phyloP scores from a whole-genome alignment of 495 filamentous ascomycete species.

The Beverwykella pulmonaria region DNA sequence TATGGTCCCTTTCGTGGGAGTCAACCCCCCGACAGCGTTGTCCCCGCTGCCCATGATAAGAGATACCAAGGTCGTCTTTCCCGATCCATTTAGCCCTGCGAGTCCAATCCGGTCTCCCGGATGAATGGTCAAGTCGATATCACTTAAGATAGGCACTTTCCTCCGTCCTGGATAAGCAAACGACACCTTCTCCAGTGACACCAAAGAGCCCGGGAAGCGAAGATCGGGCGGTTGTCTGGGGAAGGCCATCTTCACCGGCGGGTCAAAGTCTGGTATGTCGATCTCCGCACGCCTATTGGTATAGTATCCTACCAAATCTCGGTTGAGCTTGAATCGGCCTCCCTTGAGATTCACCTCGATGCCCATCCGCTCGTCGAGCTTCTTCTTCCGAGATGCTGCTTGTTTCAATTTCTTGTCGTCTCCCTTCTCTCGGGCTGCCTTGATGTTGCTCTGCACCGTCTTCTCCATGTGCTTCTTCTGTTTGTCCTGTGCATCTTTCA shows the following conservation, averaged over 20 bases:
- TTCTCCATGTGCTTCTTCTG: slow-evolving; percentile 77
- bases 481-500: slow-evolving; percentile 77
- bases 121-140: slow-evolving; percentile 65
- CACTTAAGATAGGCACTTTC: slow-evolving; percentile 52
- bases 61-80: slow-evolving; percentile 71
- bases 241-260: slow-evolving; percentile 53
- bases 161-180: slow-evolving; percentile 59
- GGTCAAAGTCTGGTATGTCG: slow-evolving; percentile 69
- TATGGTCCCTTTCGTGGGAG: slow-evolving; percentile 57
- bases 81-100: slow-evolving; percentile 72
- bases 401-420: slow-evolving; percentile 80
- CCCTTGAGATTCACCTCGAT: slow-evolving; percentile 71
- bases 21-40: slow-evolving; percentile 42
- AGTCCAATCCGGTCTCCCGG: slow-evolving; percentile 72
- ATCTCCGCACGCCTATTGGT: slow-evolving; percentile 61
- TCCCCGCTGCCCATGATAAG: slow-evolving; percentile 53
- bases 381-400: slow-evolving; percentile 78
- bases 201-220: slow-evolving; percentile 70
- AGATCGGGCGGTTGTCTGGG: slow-evolving; percentile 66
- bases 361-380: slow-evolving; percentile 77
- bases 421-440: slow-evolving; percentile 67
- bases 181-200: slow-evolving; percentile 66
- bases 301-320: slow-evolving; percentile 68
- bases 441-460: slow-evolving; percentile 69
- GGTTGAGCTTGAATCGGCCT: slow-evolving; percentile 74